These are phyloP conservation scores for Kuraishia piskuri DNA, from an alignment of 805 yeast genomes.

Conservation along the genomic window DNA sequence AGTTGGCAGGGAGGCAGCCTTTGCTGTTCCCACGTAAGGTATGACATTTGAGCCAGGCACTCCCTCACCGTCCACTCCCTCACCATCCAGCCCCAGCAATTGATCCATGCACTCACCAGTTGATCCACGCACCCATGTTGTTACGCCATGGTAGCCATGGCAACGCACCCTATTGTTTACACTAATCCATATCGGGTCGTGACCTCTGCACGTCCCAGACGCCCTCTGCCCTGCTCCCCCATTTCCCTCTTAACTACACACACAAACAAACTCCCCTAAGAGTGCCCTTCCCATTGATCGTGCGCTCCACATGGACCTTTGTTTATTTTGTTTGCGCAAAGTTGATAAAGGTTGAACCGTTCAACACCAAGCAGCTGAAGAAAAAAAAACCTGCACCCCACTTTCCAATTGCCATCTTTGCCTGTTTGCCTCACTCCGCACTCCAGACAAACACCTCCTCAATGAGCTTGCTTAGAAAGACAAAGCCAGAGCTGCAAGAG, in stretches of 20 bases:
- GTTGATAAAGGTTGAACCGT: background rate
- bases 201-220: background rate
- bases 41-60: too few relatives aligned
- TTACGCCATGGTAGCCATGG: background rate
- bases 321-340: background rate
- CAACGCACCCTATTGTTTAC: background rate
- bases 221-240: background rate
- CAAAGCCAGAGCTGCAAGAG: conserved; percentile 21
- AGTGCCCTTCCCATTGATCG: background rate
- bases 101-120: too few relatives aligned
- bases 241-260: too few relatives aligned
- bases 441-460: background rate
- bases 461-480: conserved; percentile 19
- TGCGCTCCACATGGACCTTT: background rate
- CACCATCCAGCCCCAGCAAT: too few relatives aligned
- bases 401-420: too few relatives aligned
- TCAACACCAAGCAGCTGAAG: too few relatives aligned
- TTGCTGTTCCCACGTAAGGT: too few relatives aligned
- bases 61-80: too few relatives aligned
- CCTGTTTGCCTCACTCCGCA: too few relatives aligned
- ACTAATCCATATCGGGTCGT: background rate
- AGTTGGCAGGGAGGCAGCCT: too few relatives aligned
- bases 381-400: background rate
- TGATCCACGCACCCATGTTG: too few relatives aligned
- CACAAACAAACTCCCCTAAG: background rate